Percentiles rank a stretch among this genome's conserved stretches.
phyloP scores from a whole-genome alignment of 805 yeast species.

The Wickerhamiella vanderwaltii region DNA sequence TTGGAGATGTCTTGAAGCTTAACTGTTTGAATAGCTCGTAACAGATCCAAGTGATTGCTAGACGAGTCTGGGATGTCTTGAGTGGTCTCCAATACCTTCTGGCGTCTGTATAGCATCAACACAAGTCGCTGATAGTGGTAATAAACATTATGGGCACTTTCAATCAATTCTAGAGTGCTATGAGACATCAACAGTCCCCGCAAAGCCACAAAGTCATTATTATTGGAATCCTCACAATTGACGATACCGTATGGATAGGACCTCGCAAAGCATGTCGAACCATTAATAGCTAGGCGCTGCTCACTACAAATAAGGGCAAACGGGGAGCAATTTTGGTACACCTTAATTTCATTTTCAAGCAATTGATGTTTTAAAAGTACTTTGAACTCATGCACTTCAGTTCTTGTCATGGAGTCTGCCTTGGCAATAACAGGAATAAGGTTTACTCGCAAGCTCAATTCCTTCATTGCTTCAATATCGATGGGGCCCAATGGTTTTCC shows the following conservation, averaged over 20 bases:
- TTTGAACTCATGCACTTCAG: slow-evolving; percentile 58
- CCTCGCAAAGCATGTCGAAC: slow-evolving; percentile 61
- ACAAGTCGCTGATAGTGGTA: slow-evolving; percentile 57
- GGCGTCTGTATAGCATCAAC: slow-evolving; percentile 22
- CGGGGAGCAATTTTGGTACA: slow-evolving; percentile 68
- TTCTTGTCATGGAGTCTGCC: slow-evolving; percentile 69
- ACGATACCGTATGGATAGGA: slow-evolving; percentile 86
- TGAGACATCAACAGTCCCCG: slow-evolving; percentile 70
- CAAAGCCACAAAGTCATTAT: slow-evolving; percentile 74
- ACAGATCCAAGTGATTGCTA: slow-evolving; percentile 11
- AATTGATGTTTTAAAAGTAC: slow-evolving; percentile 64
- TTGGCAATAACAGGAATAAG: slow-evolving; percentile 83
- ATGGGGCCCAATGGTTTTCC: slow-evolving; percentile 79
- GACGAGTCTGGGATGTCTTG: slow-evolving; percentile 3
- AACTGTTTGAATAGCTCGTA: slow-evolving; percentile 13
- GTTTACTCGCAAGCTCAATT: slow-evolving; percentile 66
- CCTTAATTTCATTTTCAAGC: slow-evolving; percentile 70
- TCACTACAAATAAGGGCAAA: slow-evolving; percentile 52
- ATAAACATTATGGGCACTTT: slow-evolving; percentile 69
- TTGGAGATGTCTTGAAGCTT: slow-evolving; percentile 12
- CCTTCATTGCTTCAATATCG: slow-evolving; percentile 81
- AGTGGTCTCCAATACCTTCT: neutral
- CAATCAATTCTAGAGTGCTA: slow-evolving; percentile 68
- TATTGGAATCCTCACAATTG: slow-evolving; percentile 75
- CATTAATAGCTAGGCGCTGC: slow-evolving; percentile 50